Evolutionary conservation across 2,329 filamentous ascomycete species (phyloP).

Genomic region (Pseudopyricularia cyperi): DNA sequence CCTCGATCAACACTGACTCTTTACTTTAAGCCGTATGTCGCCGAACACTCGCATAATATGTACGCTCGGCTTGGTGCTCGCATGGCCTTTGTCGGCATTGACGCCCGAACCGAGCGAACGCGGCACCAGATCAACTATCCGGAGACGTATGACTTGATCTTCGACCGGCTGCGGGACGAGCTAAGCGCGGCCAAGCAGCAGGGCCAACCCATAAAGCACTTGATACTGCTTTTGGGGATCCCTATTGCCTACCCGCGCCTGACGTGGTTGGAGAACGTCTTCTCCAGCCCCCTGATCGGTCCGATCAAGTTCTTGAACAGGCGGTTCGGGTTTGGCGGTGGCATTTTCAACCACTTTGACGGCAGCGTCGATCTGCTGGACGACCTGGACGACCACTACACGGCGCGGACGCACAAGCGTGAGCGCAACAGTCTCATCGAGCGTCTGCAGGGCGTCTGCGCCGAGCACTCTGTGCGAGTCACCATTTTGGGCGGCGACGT

Average conservation of each 20-base stretch:
- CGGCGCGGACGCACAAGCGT: constrained; percentile 77
- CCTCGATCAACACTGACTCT: constrained; percentile 28
- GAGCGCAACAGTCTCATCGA: constrained; percentile 71
- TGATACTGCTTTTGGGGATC: constrained; percentile 79
- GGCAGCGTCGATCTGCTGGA: constrained; percentile 87
- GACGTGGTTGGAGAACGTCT: constrained; percentile 90
- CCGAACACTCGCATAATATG: constrained; percentile 73
- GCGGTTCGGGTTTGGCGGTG: constrained; percentile 72
- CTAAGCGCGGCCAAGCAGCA: constrained; percentile 52
- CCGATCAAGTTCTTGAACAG: constrained; percentile 84
- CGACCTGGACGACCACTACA: constrained; percentile 93
- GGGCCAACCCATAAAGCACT: constrained; percentile 71
- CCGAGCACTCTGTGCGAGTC: constrained; percentile 75
- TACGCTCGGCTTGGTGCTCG: constrained; percentile 74
- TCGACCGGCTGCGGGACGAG: constrained; percentile 58
- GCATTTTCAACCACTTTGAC: constrained; percentile 87
- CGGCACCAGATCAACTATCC: constrained; percentile 91
- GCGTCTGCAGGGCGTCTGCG: constrained; percentile 69
- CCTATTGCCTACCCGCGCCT: constrained; percentile 81
- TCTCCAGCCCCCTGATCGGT: constrained; percentile 74
- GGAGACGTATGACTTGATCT: constrained; percentile 76
- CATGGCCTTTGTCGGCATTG: constrained; percentile 75
- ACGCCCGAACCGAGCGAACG: constrained; percentile 89
- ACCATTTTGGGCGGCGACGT: constrained; percentile 93
- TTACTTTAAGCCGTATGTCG: constrained; percentile 60